Base-by-base conservation (phyloP, 2,329 filamentous ascomycete genomes). In the Trichoderma koningiopsis region DNA sequence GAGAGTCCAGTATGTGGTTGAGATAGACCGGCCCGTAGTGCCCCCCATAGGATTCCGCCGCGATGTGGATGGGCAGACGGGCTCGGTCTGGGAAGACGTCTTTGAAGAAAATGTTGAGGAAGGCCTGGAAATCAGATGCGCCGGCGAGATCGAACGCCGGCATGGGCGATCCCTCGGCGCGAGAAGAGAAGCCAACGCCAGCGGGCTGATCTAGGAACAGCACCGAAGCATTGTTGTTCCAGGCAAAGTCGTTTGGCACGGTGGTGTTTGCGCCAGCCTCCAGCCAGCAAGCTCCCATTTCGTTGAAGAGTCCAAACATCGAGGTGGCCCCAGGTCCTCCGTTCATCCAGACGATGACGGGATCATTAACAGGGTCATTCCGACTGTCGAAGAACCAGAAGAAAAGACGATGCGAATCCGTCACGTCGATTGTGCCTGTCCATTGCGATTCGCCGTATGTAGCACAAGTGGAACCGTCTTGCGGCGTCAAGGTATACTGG, bases 111-210 rank as follows among this genome's bases (percentile, higher is more conserved):
- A 85, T 75, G 71, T 84, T 82, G 62, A 86, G 75, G 70, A 85
- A 86, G 43, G 80, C 74, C 72, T 85, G 81, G 78, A 85, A 82
- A 73, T 86, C 84, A 56, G 79, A 76, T 1, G 83, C 82, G 14
- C 81, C 81, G 0, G 80, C 79, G 40, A 80, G 79, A 14, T 84
- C 84, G 5, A 77, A 77, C 2, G 71, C 73, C 2, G 81, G 79
- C 1, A 80, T 22, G 0, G 72, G 67, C 14, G 70, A 68, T 52
- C 70, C 72, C 5, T 71, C 66, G 5, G 72, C 70, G 2, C 71
- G 59, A 72, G 83, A 85, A 2, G 86, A 88, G 71, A 88, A 84
- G n/a, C 85, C 84, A 19, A 89, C 84, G 75, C 89, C 87, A 62
- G 87, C 86, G 22, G 87, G 87, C 75, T 82, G 80, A 74, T 82